Conservation (phyloP, 1,284 basidiomycete genomes). For the Volvariella surrecta region DNA sequence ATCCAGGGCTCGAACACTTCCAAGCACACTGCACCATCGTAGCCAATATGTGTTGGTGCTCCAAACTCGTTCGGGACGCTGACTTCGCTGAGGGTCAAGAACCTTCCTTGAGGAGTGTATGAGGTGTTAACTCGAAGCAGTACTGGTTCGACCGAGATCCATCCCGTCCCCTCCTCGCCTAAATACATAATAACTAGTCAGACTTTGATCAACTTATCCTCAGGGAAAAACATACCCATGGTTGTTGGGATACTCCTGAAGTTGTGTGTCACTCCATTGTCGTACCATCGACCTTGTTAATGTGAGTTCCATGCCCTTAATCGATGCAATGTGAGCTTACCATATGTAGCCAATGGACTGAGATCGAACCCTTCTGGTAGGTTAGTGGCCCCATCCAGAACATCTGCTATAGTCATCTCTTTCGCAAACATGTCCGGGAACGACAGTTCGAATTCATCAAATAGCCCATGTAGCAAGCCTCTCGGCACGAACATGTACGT, state of each 20-base stretch:
- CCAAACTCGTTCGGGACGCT: conserved; percentile 19
- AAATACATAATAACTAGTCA: no score
- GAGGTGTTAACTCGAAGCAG: conserved; percentile 30
- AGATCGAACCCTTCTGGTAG: conserved; percentile 16
- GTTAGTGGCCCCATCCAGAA: conserved; percentile 17
- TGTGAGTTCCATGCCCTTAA: not conserved
- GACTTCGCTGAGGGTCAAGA: conserved; percentile 16
- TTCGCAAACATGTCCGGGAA: conserved; percentile 16
- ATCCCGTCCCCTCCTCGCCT: conserved; percentile 24
- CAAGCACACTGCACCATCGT: conserved; percentile 31
- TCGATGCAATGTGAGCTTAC: conserved; percentile 3
- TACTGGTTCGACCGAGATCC: conserved; percentile 26
- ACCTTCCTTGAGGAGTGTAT: conserved; percentile 26
- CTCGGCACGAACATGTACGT: conserved; percentile 30
- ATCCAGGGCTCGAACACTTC: conserved; percentile 34
- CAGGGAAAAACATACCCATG: conserved; percentile 16
- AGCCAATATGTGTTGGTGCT: conserved; percentile 24
- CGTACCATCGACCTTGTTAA: conserved; percentile 13
- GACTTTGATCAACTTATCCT: no score
- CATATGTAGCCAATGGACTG: conserved; percentile 9
- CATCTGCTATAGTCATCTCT: conserved; percentile 9
- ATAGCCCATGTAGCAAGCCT: conserved; percentile 21
- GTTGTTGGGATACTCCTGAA: conserved; percentile 22
- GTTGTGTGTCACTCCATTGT: conserved; percentile 28
- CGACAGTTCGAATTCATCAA: conserved; percentile 14